Percentiles rank a stretch among this genome's conserved stretches.
These are phyloP conservation scores for Ceratocystis huliohia DNA, from an alignment of 2,329 filamentous ascomycete species.

Conservation along the genomic window DNA sequence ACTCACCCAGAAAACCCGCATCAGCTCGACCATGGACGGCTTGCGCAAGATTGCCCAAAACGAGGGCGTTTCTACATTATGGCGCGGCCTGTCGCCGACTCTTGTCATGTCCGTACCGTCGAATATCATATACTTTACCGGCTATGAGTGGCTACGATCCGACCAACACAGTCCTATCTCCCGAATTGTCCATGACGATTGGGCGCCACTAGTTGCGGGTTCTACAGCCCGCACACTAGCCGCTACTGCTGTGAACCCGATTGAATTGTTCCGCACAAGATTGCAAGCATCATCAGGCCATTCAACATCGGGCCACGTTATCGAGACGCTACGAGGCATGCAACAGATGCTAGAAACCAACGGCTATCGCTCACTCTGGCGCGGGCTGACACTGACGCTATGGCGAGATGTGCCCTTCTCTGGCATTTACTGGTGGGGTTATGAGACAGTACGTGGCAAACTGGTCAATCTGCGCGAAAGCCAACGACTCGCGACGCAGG, in stretches of 20 bases:
- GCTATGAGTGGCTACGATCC: constrained; percentile 86
- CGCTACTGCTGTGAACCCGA: constrained; percentile 70
- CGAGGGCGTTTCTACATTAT: constrained; percentile 74
- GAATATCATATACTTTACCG: constrained; percentile 97
- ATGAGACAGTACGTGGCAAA: constrained; percentile 65
- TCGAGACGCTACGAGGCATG: constrained; percentile 63
- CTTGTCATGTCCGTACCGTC: constrained; percentile 85
- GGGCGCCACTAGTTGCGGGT: constrained; percentile 70
- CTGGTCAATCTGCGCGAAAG: constrained; percentile 47
- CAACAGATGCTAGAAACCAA: constrained; percentile 63
- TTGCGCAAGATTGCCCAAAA: constrained; percentile 88
- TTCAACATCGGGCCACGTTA: constrained; percentile 55
- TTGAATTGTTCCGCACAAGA: constrained; percentile 87
- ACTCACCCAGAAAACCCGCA: constrained; percentile 68
- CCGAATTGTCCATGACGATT: constrained; percentile 49
- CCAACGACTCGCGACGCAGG: constrained; percentile 8
- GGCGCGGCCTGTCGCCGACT: constrained; percentile 89
- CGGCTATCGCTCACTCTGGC: constrained; percentile 77
- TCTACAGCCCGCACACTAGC: constrained; percentile 65
- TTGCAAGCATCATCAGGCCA: constrained; percentile 63
- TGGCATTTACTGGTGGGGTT: constrained; percentile 95
- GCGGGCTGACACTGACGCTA: constrained; percentile 76
- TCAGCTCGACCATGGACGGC: constrained; percentile 84
- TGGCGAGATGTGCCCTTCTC: constrained; percentile 98
- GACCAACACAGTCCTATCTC: constrained; percentile 61